A percentile compares a stretch with the other conserved stretches of the same genome.
These are phyloP conservation scores for Phytophthora ramorum DNA, from an alignment of 352 stramenopile genomes.

Conservation along the genomic window DNA sequence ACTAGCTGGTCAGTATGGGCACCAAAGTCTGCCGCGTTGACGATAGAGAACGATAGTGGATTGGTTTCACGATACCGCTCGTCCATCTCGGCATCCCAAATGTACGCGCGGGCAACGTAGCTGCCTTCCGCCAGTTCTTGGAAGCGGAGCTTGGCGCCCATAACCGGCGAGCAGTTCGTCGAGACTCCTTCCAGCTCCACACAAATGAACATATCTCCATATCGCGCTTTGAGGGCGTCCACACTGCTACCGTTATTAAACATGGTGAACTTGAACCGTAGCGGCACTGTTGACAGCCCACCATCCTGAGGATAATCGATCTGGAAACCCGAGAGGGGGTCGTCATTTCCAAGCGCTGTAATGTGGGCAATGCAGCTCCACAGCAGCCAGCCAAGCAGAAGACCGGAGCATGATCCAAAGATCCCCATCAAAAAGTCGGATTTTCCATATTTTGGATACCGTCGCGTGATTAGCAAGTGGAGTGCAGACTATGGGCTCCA, in stretches of 20 bases:
- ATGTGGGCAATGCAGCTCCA: not conserved
- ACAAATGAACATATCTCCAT: slow-evolving; percentile 7
- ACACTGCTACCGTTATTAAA: not conserved
- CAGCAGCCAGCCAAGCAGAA: not conserved
- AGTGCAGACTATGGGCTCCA: not conserved
- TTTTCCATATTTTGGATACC: slow-evolving; percentile 6
- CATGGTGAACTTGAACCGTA: slow-evolving; percentile 4
- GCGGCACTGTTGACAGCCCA: not conserved
- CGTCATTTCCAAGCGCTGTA: not conserved
- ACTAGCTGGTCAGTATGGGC: not conserved
- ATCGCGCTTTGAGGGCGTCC: not conserved
- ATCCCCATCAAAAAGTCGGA: not conserved
- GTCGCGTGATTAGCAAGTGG: not conserved
- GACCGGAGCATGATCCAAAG: not conserved
- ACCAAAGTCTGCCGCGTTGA: slow-evolving; percentile 10
- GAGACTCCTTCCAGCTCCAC: slow-evolving; percentile 16
- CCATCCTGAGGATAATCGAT: slow-evolving; percentile 4
- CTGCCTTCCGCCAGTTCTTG: slow-evolving; percentile 1
- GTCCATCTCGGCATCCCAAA: not conserved
- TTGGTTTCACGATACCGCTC: not conserved
- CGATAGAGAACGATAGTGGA: slow-evolving; percentile 12
- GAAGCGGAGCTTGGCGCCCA: slow-evolving; percentile 30
- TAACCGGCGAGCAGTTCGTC: slow-evolving; percentile 9
- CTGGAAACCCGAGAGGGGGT: not conserved
- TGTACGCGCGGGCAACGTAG: slow-evolving; percentile 10